Evolutionary conservation across 139 green algal species (phyloP).

Genomic region (Tetraselmis chui): DNA sequence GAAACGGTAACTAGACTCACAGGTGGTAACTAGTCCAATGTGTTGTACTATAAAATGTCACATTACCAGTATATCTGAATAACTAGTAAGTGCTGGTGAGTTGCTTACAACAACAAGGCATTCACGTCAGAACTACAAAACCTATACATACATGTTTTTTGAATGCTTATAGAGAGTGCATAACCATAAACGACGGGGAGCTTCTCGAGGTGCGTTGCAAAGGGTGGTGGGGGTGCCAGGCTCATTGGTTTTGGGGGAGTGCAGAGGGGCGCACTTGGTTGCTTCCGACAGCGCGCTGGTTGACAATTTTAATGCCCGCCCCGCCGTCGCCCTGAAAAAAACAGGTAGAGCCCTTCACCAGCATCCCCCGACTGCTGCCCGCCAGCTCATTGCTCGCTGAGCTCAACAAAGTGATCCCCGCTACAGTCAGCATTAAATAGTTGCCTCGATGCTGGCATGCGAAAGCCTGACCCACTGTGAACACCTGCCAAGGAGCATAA

Average conservation of each 20-base stretch:
- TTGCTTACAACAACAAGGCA: not conserved
- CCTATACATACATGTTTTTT: not conserved
- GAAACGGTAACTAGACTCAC: too few species aligned
- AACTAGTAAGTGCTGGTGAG: too few species aligned
- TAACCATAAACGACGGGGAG: too few species aligned
- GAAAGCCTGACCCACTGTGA: conserved; percentile 67
- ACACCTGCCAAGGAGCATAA: conserved; percentile 49
- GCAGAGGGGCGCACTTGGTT: not conserved
- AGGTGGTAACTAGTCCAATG: too few species aligned
- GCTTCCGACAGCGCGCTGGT: conserved; percentile 13
- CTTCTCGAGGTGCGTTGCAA: too few species aligned
- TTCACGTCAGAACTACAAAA: too few species aligned
- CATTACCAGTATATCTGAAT: conserved; percentile 10
- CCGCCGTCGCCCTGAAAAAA: conserved; percentile 23
- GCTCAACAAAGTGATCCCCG: conserved; percentile 30
- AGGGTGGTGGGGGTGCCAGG: too few species aligned
- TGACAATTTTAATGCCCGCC: conserved; percentile 19
- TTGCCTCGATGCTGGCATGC: conserved; percentile 80
- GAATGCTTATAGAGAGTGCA: too few species aligned
- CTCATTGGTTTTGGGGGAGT: too few species aligned
- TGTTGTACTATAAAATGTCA: conserved; percentile 34
- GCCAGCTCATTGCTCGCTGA: conserved; percentile 19
- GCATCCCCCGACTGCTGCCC: conserved; percentile 2
- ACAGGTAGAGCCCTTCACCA: conserved; percentile 8
- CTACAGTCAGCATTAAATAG: conserved; percentile 71